These are phyloP conservation scores for Trichosporon sp. DNA, from an alignment of 1,284 basidiomycete genomes.

Conservation along the genomic window DNA sequence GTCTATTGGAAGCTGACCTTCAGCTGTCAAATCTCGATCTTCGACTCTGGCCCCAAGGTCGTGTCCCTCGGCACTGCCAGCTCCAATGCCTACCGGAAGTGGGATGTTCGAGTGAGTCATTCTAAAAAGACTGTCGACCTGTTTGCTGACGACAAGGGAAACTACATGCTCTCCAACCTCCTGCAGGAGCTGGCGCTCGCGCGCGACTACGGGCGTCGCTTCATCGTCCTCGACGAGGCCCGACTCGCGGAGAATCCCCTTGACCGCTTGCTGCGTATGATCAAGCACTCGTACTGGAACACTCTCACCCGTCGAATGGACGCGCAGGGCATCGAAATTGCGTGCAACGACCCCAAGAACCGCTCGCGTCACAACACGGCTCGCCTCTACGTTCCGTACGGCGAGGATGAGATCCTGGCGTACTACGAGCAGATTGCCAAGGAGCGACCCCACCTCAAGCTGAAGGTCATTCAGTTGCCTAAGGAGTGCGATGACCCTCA, in stretches of 20 bases:
- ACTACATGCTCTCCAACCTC: conserved; percentile 98
- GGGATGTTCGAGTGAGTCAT: conserved; percentile 81
- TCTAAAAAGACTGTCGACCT: not conserved
- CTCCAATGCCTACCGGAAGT: conserved; percentile 94
- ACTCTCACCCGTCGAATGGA: conserved; percentile 94
- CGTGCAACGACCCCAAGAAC: conserved; percentile 96
- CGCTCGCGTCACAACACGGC: conserved; percentile 78
- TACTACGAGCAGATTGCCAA: conserved; percentile 67
- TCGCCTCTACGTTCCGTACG: conserved; percentile 88
- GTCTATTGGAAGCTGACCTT: not conserved
- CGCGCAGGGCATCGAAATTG: conserved; percentile 91
- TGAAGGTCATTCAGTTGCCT: conserved; percentile 86
- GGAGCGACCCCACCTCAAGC: conserved; percentile 82
- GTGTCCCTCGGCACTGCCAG: conserved; percentile 93
- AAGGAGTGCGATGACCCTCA: conserved; percentile 74
- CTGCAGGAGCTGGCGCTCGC: conserved; percentile 96
- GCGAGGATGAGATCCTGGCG: conserved; percentile 86
- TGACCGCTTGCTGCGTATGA: conserved; percentile 94
- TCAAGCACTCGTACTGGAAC: conserved; percentile 97
- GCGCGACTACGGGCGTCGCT: conserved; percentile 89
- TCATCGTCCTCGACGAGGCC: conserved; percentile 95
- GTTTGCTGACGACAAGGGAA: conserved; percentile 57
- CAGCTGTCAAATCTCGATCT: conserved; percentile 77
- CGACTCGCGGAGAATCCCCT: conserved; percentile 96
- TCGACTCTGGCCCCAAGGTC: conserved; percentile 93